phyloP scores from a whole-genome alignment of 352 stramenopile species.

The Phytophthora brassicae region DNA sequence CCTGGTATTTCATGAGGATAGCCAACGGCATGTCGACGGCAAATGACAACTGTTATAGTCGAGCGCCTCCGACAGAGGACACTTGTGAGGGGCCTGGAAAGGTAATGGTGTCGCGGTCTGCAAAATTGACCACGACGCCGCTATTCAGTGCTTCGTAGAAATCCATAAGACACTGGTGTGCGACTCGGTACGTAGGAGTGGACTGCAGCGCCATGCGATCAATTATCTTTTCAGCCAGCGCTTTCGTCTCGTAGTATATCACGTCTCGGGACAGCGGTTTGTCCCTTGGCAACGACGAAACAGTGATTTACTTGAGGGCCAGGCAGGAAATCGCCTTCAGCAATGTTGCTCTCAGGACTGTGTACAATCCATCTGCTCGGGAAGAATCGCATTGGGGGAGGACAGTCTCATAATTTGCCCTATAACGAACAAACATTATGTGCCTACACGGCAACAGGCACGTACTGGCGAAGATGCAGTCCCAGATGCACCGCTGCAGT shows the following conservation, averaged over 20 bases:
- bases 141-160: background rate
- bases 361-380: no score
- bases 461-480: background rate
- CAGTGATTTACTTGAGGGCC: no score
- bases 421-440: background rate
- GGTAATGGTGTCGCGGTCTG: background rate
- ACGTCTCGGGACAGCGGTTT: background rate
- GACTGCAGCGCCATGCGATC: background rate
- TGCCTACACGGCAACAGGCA: background rate
- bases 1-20: no score
- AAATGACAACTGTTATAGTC: no score
- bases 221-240: background rate
- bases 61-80: background rate
- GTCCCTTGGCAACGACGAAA: no score
- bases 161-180: background rate
- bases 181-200: background rate
- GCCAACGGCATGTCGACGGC: no score
- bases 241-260: background rate
- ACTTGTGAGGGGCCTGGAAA: background rate
- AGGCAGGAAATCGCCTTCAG: background rate
- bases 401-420: no score
- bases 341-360: no score
- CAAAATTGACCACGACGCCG: background rate
- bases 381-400: no score
- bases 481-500: no score